Conservation (phyloP, 305 asterid species). For the Solanum chacoense region DNA sequence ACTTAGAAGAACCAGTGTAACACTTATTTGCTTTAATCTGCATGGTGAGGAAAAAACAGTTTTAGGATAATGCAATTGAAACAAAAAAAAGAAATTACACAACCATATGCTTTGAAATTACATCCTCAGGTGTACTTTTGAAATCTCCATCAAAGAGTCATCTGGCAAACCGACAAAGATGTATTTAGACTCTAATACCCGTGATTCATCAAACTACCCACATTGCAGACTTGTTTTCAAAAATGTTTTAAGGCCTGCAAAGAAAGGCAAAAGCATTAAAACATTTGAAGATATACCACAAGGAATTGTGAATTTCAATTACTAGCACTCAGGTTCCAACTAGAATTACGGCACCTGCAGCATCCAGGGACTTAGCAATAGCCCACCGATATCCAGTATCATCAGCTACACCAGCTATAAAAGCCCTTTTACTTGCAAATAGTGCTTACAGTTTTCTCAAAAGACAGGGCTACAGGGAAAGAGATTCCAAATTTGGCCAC, state of each 20-base stretch:
- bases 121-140: constrained; percentile 38
- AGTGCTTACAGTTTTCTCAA: neutral
- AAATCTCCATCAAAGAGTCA: neutral
- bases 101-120: constrained; percentile 12
- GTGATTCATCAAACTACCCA: constrained; percentile 76
- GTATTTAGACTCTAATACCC: constrained; percentile 1
- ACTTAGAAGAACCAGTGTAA: constrained; percentile 67
- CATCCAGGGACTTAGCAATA: constrained; percentile 73
- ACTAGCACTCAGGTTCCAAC: constrained; percentile 74
- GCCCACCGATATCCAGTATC: constrained; percentile 92
- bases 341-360: constrained; percentile 81
- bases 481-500: neutral
- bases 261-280: constrained; percentile 1
- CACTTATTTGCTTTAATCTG: constrained; percentile 69
- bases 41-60: constrained; percentile 11
- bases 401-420: constrained; percentile 84
- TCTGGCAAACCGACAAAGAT: neutral
- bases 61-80: neutral
- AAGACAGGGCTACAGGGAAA: neutral
- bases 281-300: neutral
- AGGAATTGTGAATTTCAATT: constrained; percentile 20
- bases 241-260: constrained; percentile 64
- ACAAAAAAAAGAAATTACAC: neutral
- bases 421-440: constrained; percentile 58
- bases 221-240: constrained; percentile 73